Conservation (phyloP, 805 yeast genomes). For the Zygosaccharomyces kombuchaensis region DNA sequence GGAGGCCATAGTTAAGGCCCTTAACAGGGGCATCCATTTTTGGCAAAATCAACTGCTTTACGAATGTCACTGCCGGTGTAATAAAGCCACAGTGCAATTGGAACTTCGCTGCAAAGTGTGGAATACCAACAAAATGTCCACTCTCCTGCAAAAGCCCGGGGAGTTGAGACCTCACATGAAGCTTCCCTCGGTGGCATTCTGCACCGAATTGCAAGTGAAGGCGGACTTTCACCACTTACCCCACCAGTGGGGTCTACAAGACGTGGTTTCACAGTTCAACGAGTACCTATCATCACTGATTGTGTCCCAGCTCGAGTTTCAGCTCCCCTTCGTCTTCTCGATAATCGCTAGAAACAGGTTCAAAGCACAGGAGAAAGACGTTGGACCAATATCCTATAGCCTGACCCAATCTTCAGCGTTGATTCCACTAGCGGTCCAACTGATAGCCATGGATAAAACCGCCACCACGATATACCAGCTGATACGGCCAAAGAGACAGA, state of each 20-base stretch:
- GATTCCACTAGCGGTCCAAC: conserved; percentile 22
- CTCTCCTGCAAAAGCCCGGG: conserved; percentile 13
- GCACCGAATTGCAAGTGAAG: conserved; percentile 3
- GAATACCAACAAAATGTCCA: conserved; percentile 13
- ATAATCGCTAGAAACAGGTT: conserved; percentile 21
- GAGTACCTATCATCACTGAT: conserved; percentile 29
- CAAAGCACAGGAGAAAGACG: conserved; percentile 18
- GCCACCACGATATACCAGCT: conserved; percentile 25
- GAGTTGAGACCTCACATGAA: conserved; percentile 10
- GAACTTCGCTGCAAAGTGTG: conserved; percentile 15
- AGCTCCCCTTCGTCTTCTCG: conserved; percentile 35
- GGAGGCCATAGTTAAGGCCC: not conserved
- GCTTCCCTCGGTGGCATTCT: conserved; percentile 7
- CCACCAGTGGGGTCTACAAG: not conserved
- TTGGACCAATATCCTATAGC: conserved; percentile 30
- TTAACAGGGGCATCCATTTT: conserved; percentile 4
- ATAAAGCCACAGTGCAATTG: not conserved
- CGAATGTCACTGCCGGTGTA: not conserved
- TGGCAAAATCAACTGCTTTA: conserved; percentile 13
- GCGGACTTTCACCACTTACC: conserved; percentile 3
- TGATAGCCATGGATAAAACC: conserved; percentile 19
- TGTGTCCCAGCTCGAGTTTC: conserved; percentile 35
- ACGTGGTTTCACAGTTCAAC: conserved; percentile 18
- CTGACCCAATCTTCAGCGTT: conserved; percentile 22
- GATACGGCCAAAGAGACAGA: conserved; percentile 4